Conservation (phyloP, 352 stramenopile species). For the Pythium brassicae region DNA sequence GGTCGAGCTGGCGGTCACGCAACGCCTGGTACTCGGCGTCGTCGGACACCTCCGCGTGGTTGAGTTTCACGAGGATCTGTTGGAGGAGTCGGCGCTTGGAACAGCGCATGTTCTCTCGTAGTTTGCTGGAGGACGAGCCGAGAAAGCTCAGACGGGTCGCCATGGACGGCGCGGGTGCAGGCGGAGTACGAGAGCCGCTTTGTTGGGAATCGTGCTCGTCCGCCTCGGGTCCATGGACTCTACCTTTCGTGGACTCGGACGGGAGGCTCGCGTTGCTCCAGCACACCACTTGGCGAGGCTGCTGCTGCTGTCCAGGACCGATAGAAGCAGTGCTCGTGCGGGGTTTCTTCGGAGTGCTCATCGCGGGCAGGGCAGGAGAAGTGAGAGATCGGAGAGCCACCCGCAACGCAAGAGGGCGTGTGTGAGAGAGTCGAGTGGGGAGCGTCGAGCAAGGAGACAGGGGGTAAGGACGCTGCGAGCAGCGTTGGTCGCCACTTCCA, state of each 20-base stretch:
- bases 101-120: conserved; percentile 32
- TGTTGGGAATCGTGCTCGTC: neutral
- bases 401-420: neutral
- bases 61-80: conserved; percentile 38
- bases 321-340: neutral
- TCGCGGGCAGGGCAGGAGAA: neutral
- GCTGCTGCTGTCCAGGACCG: conserved; percentile 2
- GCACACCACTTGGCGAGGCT: conserved; percentile 5
- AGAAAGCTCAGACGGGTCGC: neutral
- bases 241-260: neutral
- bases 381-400: conserved; percentile 2
- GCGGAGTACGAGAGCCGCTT: neutral
- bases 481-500: too few species aligned
- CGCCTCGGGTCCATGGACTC: neutral
- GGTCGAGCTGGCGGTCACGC: conserved; percentile 25
- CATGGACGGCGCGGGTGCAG: neutral
- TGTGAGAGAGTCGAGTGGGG: neutral
- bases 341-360: neutral
- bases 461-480: too few species aligned
- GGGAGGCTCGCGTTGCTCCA: conserved; percentile 12
- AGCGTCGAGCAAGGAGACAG: too few species aligned
- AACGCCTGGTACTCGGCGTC: conserved; percentile 35
- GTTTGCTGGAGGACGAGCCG: conserved; percentile 1
- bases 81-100: conserved; percentile 42
- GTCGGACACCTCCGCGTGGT: conserved; percentile 30